These are phyloP conservation scores for Candida boleticola DNA, from an alignment of 805 yeast genomes.

Conservation along the genomic window DNA sequence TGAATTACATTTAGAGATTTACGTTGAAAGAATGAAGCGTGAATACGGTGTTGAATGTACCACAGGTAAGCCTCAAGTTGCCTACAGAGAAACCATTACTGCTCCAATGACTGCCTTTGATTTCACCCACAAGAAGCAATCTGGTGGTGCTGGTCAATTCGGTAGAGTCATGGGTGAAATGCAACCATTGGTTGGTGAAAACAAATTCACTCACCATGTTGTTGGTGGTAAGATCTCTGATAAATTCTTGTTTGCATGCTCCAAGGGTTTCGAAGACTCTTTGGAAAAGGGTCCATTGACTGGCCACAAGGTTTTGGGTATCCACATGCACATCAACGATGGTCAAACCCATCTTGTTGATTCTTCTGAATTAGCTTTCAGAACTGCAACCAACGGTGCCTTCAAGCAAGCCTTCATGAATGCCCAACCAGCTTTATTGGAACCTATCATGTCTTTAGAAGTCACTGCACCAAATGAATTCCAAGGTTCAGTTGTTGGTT, in stretches of 20 bases:
- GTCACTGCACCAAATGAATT: conserved; percentile 95
- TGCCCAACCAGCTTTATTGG: conserved; percentile 84
- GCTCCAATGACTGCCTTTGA: conserved; percentile 68
- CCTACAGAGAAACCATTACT: conserved; percentile 91
- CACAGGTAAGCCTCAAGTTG: conserved; percentile 97
- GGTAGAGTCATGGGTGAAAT: conserved; percentile 92
- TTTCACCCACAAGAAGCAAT: conserved; percentile 94
- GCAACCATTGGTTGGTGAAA: conserved; percentile 62
- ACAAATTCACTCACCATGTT: conserved; percentile 78
- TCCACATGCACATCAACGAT: conserved; percentile 89
- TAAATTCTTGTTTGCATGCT: conserved; percentile 90
- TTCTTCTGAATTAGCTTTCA: conserved; percentile 92
- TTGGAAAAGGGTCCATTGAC: conserved; percentile 94
- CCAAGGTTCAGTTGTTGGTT: conserved; percentile 90
- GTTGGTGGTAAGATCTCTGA: conserved; percentile 98
- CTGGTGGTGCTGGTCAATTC: conserved; percentile 99
- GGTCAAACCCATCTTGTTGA: conserved; percentile 98
- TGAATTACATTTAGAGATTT: conserved; percentile 93
- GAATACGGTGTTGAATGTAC: conserved; percentile 94
- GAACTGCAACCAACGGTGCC: conserved; percentile 88
- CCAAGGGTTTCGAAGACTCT: conserved; percentile 92
- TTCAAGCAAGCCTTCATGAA: conserved; percentile 86
- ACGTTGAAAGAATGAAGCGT: conserved; percentile 96
- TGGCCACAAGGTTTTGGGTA: conserved; percentile 93
- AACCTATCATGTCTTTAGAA: conserved; percentile 93